Base-by-base conservation (phyloP, 495 filamentous ascomycete species). In the Lineolata rhizophorae region DNA sequence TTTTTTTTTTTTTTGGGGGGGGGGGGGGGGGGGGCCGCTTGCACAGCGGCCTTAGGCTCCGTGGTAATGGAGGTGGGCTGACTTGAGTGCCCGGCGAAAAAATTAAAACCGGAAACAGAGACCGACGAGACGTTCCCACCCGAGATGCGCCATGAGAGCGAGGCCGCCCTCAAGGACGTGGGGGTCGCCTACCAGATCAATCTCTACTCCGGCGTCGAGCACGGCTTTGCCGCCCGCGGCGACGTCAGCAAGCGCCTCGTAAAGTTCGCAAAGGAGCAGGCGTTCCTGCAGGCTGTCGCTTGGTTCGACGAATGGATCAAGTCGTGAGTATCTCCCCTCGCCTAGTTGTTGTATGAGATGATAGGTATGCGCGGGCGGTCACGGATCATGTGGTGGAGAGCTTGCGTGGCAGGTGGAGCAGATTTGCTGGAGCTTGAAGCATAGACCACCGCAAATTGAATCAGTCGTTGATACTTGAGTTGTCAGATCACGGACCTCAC, bases 241-340 rank as follows among this genome's bases (percentile, higher is more conserved):
- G 35, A 37, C 22, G 2, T 39, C 10, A 35, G 10, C 8, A 16
- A 39, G n/a, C 15, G 16, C 4, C 15, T 10, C 12, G 25, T 11
- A 14, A 26, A 29, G 11, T 39, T 12, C 9, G 36, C 36, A 11
- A 39, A 39, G 32, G 36, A 39, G 32, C 27, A 30, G 27, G 16
- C 9, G 5, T 30, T 30, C 10, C 16, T 17, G 6, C 10, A 30
- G 10, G 27, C 16, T 8, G 9, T 30, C 14, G 9, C 27, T 6
- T 30, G 27, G 27, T 30, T 30, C 14, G 27, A 30, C 16, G 27
- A 6, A 30, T 30, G 8, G 8, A 5, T 30, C 8, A 30, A 30
- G 27, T 6, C 6, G 27, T 30, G 27, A 30, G 27, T 30, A 14
- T 5, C 9, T 17, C 27, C 8, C 12, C 8, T 25, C 12, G 8